Evolutionary conservation across 2,329 filamentous ascomycete species (phyloP).

Genomic region (Pyrenochaeta sp.): DNA sequence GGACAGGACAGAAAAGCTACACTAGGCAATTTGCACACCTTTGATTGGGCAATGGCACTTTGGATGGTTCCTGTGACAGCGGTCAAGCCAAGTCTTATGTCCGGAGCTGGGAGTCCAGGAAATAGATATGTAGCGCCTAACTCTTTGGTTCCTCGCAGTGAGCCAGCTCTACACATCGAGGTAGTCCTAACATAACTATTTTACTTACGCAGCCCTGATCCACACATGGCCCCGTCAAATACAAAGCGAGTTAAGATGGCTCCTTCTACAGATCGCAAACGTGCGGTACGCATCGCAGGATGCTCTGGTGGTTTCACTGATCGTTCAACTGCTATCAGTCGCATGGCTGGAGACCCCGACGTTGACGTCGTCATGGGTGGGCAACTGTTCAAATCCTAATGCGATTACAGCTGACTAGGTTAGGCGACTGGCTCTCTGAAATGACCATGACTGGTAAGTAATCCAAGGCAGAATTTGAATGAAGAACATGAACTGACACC

Average conservation of each 20-base stretch:
- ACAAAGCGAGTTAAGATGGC: conserved; percentile 20
- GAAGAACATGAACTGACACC: background rate
- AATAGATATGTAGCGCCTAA: conserved; percentile 21
- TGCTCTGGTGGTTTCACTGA: conserved; percentile 53
- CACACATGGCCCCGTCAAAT: conserved; percentile 1
- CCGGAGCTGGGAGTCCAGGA: conserved; percentile 1
- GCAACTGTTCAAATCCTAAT: background rate
- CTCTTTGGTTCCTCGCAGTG: background rate
- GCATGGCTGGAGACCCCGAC: conserved; percentile 39
- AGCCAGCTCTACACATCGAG: background rate
- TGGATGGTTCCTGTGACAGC: conserved; percentile 11
- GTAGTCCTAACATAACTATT: background rate
- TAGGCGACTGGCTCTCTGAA: conserved; percentile 40
- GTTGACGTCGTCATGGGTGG: conserved; percentile 38
- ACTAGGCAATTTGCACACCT: conserved; percentile 1
- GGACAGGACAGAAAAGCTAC: conserved; percentile 8
- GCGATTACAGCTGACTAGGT: background rate
- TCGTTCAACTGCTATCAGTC: conserved; percentile 46
- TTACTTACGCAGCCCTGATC: background rate
- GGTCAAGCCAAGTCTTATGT: conserved; percentile 3
- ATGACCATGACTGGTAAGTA: conserved; percentile 36
- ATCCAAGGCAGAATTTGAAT: background rate
- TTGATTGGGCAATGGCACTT: conserved; percentile 12
- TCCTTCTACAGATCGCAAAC: conserved; percentile 26
- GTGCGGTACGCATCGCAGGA: conserved; percentile 43